Conservation (phyloP, 2,329 filamentous ascomycete species). For the Pyrenophora seminiperda region DNA sequence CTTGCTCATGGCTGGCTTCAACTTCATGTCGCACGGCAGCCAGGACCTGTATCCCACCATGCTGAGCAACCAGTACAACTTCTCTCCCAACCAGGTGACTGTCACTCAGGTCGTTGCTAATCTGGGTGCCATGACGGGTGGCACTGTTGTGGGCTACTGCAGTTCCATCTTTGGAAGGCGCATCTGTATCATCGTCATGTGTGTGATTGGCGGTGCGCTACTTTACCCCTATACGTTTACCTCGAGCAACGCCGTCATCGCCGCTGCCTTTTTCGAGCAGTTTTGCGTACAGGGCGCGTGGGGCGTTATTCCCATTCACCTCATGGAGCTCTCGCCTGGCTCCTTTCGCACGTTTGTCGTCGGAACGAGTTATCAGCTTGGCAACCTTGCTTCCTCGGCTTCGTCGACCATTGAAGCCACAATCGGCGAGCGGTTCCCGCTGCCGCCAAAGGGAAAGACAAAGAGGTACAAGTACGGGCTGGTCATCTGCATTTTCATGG, state of each 20-base stretch:
- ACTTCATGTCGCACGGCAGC: conserved; percentile 85
- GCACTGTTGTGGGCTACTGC: conserved; percentile 54
- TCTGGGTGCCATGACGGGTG: conserved; percentile 56
- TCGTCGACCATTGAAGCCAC: conserved; percentile 77
- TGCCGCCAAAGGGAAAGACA: conserved; percentile 57
- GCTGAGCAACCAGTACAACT: conserved; percentile 63
- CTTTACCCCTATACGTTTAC: conserved; percentile 84
- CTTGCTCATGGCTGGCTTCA: conserved; percentile 87
- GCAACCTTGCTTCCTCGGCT: conserved; percentile 72
- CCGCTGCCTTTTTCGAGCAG: conserved; percentile 78
- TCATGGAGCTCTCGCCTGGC: conserved; percentile 76
- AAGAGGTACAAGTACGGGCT: conserved; percentile 67
- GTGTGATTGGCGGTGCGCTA: conserved; percentile 71
- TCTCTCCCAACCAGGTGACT: conserved; percentile 55
- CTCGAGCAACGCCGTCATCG: conserved; percentile 67
- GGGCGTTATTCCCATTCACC: conserved; percentile 64
- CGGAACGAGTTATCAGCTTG: conserved; percentile 76
- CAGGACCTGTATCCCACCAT: conserved; percentile 69
- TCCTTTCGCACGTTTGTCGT: conserved; percentile 76
- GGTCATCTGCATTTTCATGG: conserved; percentile 92
- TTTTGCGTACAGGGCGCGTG: conserved; percentile 55
- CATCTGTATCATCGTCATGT: conserved; percentile 55
- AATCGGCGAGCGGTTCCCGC: conserved; percentile 74
- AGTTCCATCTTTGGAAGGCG: conserved; percentile 55
- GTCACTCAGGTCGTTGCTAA: conserved; percentile 58